A percentile compares a stretch with the other conserved stretches of the same genome.
Evolutionary conservation across 2,329 filamentous ascomycete species (phyloP).

Genomic region (Chrysoporthe austroafricana): DNA sequence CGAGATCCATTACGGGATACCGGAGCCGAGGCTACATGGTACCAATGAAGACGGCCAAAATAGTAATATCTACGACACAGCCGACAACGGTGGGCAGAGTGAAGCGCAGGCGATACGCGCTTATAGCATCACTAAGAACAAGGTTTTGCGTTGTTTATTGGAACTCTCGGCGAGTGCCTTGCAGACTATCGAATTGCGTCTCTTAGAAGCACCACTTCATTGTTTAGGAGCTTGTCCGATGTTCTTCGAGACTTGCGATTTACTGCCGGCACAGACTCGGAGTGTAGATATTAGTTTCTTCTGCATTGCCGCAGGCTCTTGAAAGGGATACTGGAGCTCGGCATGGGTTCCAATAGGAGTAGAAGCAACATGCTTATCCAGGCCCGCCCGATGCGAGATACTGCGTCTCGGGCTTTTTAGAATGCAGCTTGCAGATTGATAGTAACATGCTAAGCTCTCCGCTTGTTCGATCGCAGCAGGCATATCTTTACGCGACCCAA

Average conservation of each 20-base stretch:
- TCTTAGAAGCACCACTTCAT: not conserved
- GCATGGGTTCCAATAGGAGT: not conserved
- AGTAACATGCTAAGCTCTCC: not conserved
- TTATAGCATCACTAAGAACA: not conserved
- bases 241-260: not conserved
- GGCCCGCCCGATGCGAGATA: not conserved
- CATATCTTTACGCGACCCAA: conserved; percentile 2
- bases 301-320: not conserved
- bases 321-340: not conserved
- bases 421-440: not conserved
- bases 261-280: not conserved
- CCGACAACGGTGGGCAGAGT: not conserved
- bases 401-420: not conserved
- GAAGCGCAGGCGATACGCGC: not conserved
- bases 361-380: conserved; percentile 2
- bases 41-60: not conserved
- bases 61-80: not conserved
- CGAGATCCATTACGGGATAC: not conserved
- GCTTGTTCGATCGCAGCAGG: conserved; percentile 7
- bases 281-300: not conserved
- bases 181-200: not conserved
- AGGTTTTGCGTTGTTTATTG: not conserved
- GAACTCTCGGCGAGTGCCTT: not conserved
- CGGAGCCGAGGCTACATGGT: not conserved
- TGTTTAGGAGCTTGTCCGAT: too few species aligned